phyloP scores from a whole-genome alignment of 805 yeast species.

The Priceomyces medius region DNA sequence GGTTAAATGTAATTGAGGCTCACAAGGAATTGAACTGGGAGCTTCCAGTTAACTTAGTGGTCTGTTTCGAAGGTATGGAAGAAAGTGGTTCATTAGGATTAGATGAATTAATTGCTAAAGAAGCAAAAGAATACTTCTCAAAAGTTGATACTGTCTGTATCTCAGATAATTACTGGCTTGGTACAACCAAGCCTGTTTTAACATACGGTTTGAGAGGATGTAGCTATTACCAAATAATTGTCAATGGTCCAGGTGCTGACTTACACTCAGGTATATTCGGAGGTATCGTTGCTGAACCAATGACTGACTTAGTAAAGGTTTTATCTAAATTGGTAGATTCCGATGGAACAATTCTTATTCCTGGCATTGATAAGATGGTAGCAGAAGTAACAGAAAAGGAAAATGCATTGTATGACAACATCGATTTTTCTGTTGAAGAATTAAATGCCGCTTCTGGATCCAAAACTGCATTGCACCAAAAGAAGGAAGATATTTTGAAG shows the following conservation, averaged over 20 bases:
- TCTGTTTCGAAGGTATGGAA: slow-evolving; percentile 99
- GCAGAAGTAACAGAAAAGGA: slow-evolving; percentile 88
- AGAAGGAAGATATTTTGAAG: slow-evolving; percentile 84
- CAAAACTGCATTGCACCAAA: slow-evolving; percentile 71
- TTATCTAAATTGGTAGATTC: slow-evolving; percentile 75
- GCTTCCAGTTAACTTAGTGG: slow-evolving; percentile 87
- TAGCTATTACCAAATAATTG: slow-evolving; percentile 80
- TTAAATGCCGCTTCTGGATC: slow-evolving; percentile 89
- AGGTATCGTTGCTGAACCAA: slow-evolving; percentile 95
- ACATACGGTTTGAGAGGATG: slow-evolving; percentile 98
- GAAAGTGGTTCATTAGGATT: slow-evolving; percentile 94
- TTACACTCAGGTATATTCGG: slow-evolving; percentile 97
- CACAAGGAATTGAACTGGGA: slow-evolving; percentile 82
- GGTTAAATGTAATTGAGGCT: slow-evolving; percentile 93
- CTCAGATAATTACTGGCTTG: slow-evolving; percentile 97
- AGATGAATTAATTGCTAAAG: slow-evolving; percentile 76
- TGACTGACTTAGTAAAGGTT: slow-evolving; percentile 85
- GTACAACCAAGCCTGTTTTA: slow-evolving; percentile 93
- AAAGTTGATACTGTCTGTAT: slow-evolving; percentile 93
- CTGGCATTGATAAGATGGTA: slow-evolving; percentile 91
- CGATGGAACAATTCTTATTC: slow-evolving; percentile 79
- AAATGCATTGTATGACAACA: slow-evolving; percentile 72
- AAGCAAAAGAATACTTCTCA: slow-evolving; percentile 78
- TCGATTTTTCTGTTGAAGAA: slow-evolving; percentile 82
- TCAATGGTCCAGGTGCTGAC: slow-evolving; percentile 94